phyloP scores from a whole-genome alignment of 2,329 filamentous ascomycete genomes.

The Leptographium radiaticola region DNA sequence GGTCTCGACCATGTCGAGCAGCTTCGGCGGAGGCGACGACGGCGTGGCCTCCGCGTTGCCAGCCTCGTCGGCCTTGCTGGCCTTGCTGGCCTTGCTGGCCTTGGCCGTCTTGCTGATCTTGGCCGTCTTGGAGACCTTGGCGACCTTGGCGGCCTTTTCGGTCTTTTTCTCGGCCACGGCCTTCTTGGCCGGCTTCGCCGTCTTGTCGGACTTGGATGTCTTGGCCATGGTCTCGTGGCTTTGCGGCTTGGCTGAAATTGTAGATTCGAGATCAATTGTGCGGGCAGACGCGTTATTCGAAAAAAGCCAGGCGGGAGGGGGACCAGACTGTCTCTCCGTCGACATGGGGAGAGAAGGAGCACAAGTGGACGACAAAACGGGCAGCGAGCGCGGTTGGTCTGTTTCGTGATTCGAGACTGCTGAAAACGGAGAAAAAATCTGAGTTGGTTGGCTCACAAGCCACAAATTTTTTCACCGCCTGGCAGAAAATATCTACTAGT shows the following conservation, averaged over 20 bases:
- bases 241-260: neutral
- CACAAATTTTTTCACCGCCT: neutral
- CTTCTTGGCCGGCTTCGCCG: slow-evolving; percentile 11
- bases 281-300: slow-evolving; percentile 4
- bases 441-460: too few relatives aligned
- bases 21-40: slow-evolving; percentile 36
- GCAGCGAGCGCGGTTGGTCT: neutral
- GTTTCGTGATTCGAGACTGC: too few relatives aligned
- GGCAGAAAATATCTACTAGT: neutral
- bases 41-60: slow-evolving; percentile 10
- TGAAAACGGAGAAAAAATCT: too few relatives aligned
- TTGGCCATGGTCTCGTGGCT: slow-evolving; percentile 6
- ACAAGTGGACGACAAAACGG: neutral
- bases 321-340: neutral
- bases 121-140: slow-evolving; percentile 8
- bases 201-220: slow-evolving; percentile 9
- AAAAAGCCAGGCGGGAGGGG: slow-evolving; percentile 12
- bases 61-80: slow-evolving; percentile 2
- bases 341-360: neutral
- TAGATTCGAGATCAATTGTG: too few relatives aligned
- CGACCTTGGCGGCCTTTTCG: slow-evolving; percentile 7
- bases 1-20: slow-evolving; percentile 52
- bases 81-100: slow-evolving; percentile 9
- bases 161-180: neutral
- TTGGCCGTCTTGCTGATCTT: slow-evolving; percentile 11